Evolutionary conservation across 164 flowering plant genomes (phyloP), one percentile per base, ranked within the genome.

Genomic region (Kalanchoe fedtschenkoi): DNA sequence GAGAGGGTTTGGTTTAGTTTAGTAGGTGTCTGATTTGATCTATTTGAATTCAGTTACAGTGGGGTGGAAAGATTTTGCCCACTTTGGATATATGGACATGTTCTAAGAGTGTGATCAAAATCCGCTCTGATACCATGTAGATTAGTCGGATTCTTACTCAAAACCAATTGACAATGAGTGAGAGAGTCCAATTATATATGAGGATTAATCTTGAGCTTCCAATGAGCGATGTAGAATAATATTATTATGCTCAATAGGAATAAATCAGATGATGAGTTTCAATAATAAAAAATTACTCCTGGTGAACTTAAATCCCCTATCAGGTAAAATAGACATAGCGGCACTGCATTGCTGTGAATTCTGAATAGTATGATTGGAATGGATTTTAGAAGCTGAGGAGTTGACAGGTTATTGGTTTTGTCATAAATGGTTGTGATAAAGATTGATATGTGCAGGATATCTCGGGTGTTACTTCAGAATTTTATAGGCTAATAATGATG

Each of bases 401-500:
- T 47, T 47, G 28, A 15, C 29, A 21, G 30, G 26, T 19, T 4
- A 39, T 21, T 16, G 47, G 47, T 42, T 42, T n/a, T n/a, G n/a
- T n/a, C n/a, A n/a, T n/a, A n/a, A n/a, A n/a, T n/a, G n/a, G n/a
- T n/a, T n/a, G n/a, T n/a, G n/a, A n/a, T n/a, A n/a, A n/a, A n/a
- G n/a, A n/a, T n/a, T n/a, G n/a, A n/a, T 51, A 24, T 51, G 55
- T 76, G 64, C 80, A 89, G 98, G 85, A 87, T 43, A 68, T 85
- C 39, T 92, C 95, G 19, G 80, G 72, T 60, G 68, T 84, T 34
- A 80, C 82, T 43, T 81, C 86, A 54, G 68, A 75, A 26, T 93
- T 74, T 74, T 89, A 88, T 62, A 74, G 89, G 29, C 72, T 89
- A 34, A 70, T 93, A 61, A 53, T 93, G 22, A 85, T 93, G 97